phyloP scores from a whole-genome alignment of 495 filamentous ascomycete species.

The Parathielavia hyrcaniae region DNA sequence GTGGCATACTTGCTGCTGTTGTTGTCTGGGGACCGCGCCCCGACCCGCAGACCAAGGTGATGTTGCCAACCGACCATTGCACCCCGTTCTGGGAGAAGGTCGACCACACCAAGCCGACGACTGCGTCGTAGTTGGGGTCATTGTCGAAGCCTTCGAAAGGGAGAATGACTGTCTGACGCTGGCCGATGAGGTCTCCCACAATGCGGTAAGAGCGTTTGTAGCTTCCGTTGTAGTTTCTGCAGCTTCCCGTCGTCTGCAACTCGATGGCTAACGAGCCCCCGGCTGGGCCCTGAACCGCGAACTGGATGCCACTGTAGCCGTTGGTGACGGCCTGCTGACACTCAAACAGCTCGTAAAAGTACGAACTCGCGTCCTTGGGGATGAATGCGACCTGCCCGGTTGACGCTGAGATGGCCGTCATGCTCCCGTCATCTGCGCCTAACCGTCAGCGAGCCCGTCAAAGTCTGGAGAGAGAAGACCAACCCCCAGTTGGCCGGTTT shows the following conservation, averaged over 20 bases:
- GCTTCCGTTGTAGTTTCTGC: constrained; percentile 27
- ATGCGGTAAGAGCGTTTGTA: constrained; percentile 46
- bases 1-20: constrained; percentile 19
- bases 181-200: constrained; percentile 46
- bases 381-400: constrained; percentile 48
- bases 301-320: constrained; percentile 49
- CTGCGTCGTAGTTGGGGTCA: constrained; percentile 47
- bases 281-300: constrained; percentile 50
- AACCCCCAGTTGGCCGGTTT: constrained; percentile 44
- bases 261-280: constrained; percentile 47
- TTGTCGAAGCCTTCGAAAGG: constrained; percentile 46
- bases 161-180: constrained; percentile 47
- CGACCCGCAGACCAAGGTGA: constrained; percentile 45
- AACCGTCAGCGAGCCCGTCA: constrained; percentile 1
- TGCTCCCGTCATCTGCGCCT: constrained; percentile 50
- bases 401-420: constrained; percentile 44
- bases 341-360: constrained; percentile 53
- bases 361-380: constrained; percentile 43
- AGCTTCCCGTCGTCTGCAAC: constrained; percentile 47
- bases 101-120: constrained; percentile 49
- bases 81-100: constrained; percentile 40
- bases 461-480: background rate
- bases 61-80: constrained; percentile 49
- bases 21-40: constrained; percentile 18
- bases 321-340: constrained; percentile 43